Base-by-base conservation (phyloP, 1,284 basidiomycete genomes). In the Sporisorium sorghi region DNA sequence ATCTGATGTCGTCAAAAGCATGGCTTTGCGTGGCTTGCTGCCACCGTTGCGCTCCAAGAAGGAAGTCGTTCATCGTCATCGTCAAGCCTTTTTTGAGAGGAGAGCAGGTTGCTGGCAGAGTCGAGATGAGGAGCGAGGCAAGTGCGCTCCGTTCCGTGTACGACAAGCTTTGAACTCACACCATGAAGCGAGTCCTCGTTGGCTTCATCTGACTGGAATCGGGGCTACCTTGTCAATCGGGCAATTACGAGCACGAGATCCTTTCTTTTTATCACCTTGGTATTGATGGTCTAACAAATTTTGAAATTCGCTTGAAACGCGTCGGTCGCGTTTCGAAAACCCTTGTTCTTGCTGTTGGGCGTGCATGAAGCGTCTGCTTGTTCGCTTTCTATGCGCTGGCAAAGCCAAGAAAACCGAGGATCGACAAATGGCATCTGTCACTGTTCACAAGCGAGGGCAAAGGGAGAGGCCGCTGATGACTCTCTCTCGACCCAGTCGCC, bases 401-500 rank as follows among this genome's bases (percentile, higher is more conserved):
- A 47, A 11, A 19, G 26, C 46, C 28, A 47, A 47, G 46, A 47
- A 47, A 47, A 5, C 8, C 17, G 26, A 32, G 46, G 46, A 47
- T 47, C 46, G 46, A 47, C 46, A 19, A 47, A n/a, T n/a, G 28
- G 15, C 46, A 19, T 47, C 28, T 47, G 46, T 17, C 24, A 30
- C 10, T 46, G 43, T 30, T 4, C 44, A 44, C 24, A 46, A 46
- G 44, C 44, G 44, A 46, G 44, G 30, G 44, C 26, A 14, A 46
- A 46, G 44, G 26, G 44, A 46, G 44, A 46, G 44, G 7, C 26
- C 44, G 44, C 28, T 46, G 44, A n/a, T n/a, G n/a, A n/a, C n/a
- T 17, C 26, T 4, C 11, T 46, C 26, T n/a, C 8, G 23, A 1
- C 17, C 43, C 26, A 44, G 12, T 44, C 26, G 26, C 44, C 26